phyloP scores from a whole-genome alignment of 805 yeast genomes.

The Crinitomyces ghanaensis region DNA sequence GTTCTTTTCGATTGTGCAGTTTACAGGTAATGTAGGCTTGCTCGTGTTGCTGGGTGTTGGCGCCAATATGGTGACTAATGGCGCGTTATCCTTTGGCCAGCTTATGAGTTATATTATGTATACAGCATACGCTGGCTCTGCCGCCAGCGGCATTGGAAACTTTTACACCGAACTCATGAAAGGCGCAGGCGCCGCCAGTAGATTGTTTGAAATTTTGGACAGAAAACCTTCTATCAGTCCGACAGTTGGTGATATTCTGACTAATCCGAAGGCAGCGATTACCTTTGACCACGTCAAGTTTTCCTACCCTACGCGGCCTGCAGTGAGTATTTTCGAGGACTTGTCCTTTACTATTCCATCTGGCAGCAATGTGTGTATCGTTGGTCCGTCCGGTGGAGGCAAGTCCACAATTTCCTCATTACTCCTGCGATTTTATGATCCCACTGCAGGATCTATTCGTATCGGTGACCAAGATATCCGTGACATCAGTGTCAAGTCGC shows the following conservation, averaged over 20 bases:
- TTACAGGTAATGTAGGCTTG: conserved; percentile 72
- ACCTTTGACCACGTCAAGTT: conserved; percentile 54
- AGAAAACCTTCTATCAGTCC: conserved; percentile 63
- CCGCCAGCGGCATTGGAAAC: conserved; percentile 81
- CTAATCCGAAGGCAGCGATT: conserved; percentile 32
- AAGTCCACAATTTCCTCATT: conserved; percentile 80
- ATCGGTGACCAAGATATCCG: conserved; percentile 56
- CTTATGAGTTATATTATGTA: conserved; percentile 90
- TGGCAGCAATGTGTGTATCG: conserved; percentile 87
- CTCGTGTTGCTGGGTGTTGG: conserved; percentile 73
- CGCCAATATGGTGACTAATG: conserved; percentile 65
- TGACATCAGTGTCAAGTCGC: conserved; percentile 57
- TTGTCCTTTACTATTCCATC: conserved; percentile 51
- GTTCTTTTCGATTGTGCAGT: conserved; percentile 68
- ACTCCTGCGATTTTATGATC: conserved; percentile 75
- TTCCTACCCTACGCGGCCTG: conserved; percentile 75
- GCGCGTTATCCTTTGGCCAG: conserved; percentile 76
- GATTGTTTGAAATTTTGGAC: conserved; percentile 79
- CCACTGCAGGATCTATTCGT: conserved; percentile 47
- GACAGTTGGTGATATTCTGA: conserved; percentile 43
- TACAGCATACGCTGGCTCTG: conserved; percentile 87
- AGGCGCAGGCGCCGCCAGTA: conserved; percentile 91
- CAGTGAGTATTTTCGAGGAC: conserved; percentile 50
- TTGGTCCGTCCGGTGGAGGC: conserved; percentile 97
- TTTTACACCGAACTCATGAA: conserved; percentile 93